Percentiles rank a stretch among this genome's conserved stretches.
Evolutionary conservation across 1,284 basidiomycete species (phyloP).

Genomic region (Sporisorium scitamineum): DNA sequence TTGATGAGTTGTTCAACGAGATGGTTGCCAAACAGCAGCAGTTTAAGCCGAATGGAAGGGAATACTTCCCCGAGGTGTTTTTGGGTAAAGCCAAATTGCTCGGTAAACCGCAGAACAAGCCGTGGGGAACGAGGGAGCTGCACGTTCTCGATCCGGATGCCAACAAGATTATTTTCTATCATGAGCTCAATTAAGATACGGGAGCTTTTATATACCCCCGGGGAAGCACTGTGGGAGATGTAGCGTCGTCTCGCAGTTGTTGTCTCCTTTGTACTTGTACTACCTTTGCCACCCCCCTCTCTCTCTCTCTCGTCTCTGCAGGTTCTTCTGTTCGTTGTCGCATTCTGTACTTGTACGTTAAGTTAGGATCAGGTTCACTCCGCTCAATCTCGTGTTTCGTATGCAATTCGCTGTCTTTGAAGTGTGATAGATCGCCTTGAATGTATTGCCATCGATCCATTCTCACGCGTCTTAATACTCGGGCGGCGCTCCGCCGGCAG

Average conservation of each 20-base stretch:
- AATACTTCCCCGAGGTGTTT: constrained; percentile 57
- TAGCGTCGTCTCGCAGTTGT: too few species aligned
- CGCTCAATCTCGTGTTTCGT: not conserved
- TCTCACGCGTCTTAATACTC: constrained; percentile 21
- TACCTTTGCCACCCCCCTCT: too few species aligned
- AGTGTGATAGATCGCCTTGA: not conserved
- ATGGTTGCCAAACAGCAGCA: constrained; percentile 41
- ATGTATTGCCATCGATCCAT: too few species aligned
- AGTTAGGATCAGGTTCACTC: not conserved
- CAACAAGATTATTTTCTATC: constrained; percentile 55
- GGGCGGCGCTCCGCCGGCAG: constrained; percentile 29
- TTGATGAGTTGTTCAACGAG: constrained; percentile 46
- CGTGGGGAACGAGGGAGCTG: constrained; percentile 56
- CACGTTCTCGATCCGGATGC: constrained; percentile 57
- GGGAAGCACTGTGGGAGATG: too few species aligned
- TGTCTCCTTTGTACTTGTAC: too few species aligned
- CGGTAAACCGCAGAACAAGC: constrained; percentile 53
- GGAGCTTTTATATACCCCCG: not conserved
- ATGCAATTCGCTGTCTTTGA: not conserved
- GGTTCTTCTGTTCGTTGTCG: not conserved
- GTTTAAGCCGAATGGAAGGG: constrained; percentile 43
- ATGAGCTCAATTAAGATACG: constrained; percentile 30
- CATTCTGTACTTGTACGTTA: constrained; percentile 12
- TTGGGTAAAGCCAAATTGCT: constrained; percentile 45
- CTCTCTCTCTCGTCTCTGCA: constrained; percentile 1